Conservation (phyloP, 208 protist genomes). For the Wallacemonas sp. region DNA sequence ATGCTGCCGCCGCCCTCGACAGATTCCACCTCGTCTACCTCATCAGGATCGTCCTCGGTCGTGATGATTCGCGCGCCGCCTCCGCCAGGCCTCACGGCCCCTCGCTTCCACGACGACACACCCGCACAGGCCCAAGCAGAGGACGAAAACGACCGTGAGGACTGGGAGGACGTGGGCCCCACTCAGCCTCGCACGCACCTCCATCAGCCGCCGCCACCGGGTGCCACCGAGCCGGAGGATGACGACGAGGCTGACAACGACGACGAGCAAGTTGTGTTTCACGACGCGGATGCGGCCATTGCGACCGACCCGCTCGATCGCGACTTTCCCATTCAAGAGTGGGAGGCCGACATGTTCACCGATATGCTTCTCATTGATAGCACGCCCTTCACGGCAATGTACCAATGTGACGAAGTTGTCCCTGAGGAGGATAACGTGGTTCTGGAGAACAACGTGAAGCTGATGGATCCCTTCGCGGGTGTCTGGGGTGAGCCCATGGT, state of each 20-base stretch:
- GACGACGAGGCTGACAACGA: not conserved
- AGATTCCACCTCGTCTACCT: constrained; percentile 2
- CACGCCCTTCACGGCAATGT: not conserved
- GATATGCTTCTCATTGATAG: constrained; percentile 11
- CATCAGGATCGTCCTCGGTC: not conserved
- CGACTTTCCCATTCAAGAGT: constrained; percentile 4
- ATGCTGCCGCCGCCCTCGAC: constrained; percentile 13
- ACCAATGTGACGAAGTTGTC: not conserved
- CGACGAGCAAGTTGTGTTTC: constrained; percentile 6
- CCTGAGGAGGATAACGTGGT: constrained; percentile 11
- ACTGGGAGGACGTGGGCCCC: not conserved
- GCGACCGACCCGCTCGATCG: not conserved
- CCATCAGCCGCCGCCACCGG: too few relatives aligned
- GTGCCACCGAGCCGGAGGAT: not conserved
- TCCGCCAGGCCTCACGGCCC: too few relatives aligned
- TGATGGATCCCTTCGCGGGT: not conserved
- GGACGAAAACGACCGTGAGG: not conserved
- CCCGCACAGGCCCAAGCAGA: too few relatives aligned
- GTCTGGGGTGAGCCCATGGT: not conserved
- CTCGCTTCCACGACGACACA: too few relatives aligned
- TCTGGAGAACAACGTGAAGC: constrained; percentile 10
- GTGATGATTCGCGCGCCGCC: not conserved
- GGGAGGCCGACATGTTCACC: not conserved
- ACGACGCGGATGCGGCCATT: not conserved
- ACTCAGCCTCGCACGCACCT: too few relatives aligned